phyloP scores from a whole-genome alignment of 371 early-diverging fungal species.

The Syncephalastrum sp. region DNA sequence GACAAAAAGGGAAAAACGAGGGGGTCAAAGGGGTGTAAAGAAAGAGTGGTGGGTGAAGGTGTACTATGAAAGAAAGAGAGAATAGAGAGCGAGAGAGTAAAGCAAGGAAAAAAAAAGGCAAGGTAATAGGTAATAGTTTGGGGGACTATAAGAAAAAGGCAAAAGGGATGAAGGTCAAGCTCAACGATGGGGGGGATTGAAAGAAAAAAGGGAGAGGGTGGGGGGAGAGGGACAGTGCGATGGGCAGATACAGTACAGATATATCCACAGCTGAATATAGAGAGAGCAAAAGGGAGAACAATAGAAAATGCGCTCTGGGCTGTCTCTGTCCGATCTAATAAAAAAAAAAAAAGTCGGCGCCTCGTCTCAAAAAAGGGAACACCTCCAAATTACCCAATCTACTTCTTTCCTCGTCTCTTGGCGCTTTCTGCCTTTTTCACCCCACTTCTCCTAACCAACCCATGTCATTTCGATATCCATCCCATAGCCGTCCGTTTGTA shows the following conservation, averaged over 20 bases:
- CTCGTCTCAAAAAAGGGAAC: constrained; percentile 13
- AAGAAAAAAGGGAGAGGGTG: neutral
- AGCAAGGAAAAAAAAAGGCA: neutral
- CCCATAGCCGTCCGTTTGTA: neutral
- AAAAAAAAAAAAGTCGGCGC: constrained; percentile 6
- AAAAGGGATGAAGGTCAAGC: neutral
- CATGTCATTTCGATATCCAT: neutral
- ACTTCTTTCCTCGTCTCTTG: neutral
- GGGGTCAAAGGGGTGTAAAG: constrained; percentile 9
- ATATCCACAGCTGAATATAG: neutral
- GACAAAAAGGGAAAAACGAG: constrained; percentile 8
- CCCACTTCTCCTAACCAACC: constrained; percentile 1
- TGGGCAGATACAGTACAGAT: too few species aligned
- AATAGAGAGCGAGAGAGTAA: neutral
- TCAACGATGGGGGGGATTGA: constrained; percentile 5
- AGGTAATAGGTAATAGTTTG: neutral
- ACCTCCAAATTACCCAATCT: constrained; percentile 12
- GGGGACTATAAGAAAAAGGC: constrained; percentile 10
- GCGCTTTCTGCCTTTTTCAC: constrained; percentile 3
- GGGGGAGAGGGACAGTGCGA: neutral
- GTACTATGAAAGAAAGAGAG: constrained; percentile 2
- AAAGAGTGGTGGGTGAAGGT: constrained; percentile 1
- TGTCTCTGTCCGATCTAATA: too few species aligned
- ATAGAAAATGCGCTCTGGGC: constrained; percentile 1
- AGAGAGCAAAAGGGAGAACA: constrained; percentile 9